phyloP scores from a whole-genome alignment of 257 asterid genomes.

The Solanum paucissectum region DNA sequence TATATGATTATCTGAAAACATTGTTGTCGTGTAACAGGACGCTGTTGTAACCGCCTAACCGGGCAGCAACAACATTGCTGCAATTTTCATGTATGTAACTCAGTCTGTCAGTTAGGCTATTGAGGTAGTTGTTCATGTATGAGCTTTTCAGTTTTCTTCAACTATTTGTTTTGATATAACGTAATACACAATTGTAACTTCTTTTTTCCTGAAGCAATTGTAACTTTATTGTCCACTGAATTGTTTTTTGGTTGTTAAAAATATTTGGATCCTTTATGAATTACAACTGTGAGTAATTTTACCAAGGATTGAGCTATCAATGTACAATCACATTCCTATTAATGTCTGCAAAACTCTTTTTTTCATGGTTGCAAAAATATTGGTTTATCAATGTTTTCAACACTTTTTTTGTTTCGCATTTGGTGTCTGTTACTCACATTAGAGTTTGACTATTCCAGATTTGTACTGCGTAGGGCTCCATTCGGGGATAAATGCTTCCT shows the following conservation, averaged over 20 bases:
- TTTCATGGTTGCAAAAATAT: background rate
- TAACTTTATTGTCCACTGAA: background rate
- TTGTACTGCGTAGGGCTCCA: accelerated
- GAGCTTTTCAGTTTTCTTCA: background rate
- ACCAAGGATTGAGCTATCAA: too few relatives aligned
- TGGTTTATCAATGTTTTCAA: background rate
- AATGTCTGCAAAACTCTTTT: background rate
- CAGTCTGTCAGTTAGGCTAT: background rate
- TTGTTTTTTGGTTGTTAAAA: background rate
- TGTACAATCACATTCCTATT: background rate
- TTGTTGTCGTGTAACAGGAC: background rate
- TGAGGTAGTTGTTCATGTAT: background rate
- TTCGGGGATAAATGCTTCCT: too few relatives aligned
- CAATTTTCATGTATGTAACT: background rate
- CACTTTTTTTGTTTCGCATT: too few relatives aligned
- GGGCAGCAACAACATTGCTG: background rate
- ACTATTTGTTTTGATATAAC: background rate
- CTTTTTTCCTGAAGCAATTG: background rate
- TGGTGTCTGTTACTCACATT: too few relatives aligned
- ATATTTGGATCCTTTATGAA: background rate
- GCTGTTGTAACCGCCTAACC: background rate
- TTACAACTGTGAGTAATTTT: background rate
- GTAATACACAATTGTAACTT: background rate
- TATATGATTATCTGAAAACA: background rate
- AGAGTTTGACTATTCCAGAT: too few relatives aligned